A percentile compares a stretch with the other conserved stretches of the same genome.
phyloP scores from a whole-genome alignment of 2,329 filamentous ascomycete genomes.

The Colletotrichum cuscutae region DNA sequence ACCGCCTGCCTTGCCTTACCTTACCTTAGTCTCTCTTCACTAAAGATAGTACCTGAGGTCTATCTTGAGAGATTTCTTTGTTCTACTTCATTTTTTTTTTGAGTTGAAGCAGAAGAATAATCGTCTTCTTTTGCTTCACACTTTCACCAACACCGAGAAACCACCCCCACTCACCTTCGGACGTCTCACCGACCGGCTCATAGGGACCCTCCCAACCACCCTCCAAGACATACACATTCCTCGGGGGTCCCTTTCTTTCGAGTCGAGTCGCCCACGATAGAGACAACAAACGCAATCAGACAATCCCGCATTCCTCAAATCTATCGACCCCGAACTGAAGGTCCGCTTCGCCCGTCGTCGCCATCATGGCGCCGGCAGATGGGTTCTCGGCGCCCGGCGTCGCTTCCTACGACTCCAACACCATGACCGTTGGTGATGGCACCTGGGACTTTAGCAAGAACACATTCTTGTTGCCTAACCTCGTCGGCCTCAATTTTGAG shows the following conservation, averaged over 20 bases:
- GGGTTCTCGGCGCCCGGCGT: slow-evolving; percentile 76
- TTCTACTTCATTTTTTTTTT: neutral
- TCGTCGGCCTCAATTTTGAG: slow-evolving; percentile 80
- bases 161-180: slow-evolving; percentile 21
- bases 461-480: slow-evolving; percentile 80
- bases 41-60: slow-evolving; percentile 11
- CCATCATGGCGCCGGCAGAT: slow-evolving; percentile 70
- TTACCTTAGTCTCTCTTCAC: neutral
- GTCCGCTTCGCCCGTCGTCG: slow-evolving; percentile 45
- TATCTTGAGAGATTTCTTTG: slow-evolving; percentile 1
- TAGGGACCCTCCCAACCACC: slow-evolving; percentile 1
- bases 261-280: slow-evolving; percentile 16
- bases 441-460: slow-evolving; percentile 85
- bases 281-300: neutral
- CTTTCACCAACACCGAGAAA: slow-evolving; percentile 8
- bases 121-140: slow-evolving; percentile 11
- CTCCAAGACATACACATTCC: slow-evolving; percentile 26
- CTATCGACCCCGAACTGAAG: slow-evolving; percentile 23
- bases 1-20: neutral
- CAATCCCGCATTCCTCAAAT: slow-evolving; percentile 19
- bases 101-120: neutral
- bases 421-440: slow-evolving; percentile 82
- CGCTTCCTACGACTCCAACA: slow-evolving; percentile 77
- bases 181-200: slow-evolving; percentile 24
- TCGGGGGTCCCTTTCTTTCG: slow-evolving; percentile 1